phyloP scores from a whole-genome alignment of 2,329 filamentous ascomycete genomes.

The Xylaria sp. region DNA sequence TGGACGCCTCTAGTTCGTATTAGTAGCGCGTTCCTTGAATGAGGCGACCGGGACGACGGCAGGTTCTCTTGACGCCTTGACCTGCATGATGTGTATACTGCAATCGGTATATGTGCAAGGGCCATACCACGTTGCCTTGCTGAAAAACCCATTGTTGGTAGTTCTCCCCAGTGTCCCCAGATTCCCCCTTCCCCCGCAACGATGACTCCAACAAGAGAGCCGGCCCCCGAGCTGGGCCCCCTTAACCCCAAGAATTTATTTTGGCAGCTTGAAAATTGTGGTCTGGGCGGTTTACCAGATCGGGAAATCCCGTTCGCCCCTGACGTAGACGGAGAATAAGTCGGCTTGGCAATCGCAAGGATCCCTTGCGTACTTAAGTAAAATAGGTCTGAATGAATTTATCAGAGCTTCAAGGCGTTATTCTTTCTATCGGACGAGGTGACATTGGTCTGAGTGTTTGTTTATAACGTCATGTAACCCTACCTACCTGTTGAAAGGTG shows the following conservation, averaged over 20 bases:
- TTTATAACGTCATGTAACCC: not conserved
- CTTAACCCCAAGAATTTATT: slow-evolving; percentile 6
- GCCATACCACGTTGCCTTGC: not conserved
- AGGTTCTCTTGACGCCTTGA: not conserved
- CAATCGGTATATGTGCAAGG: not conserved
- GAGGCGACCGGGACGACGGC: slow-evolving; percentile 20
- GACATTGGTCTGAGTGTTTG: not conserved
- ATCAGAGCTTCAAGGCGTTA: not conserved
- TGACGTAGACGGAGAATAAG: slow-evolving; percentile 25
- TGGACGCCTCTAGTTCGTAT: not conserved
- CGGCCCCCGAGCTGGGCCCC: not conserved
- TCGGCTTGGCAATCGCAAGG: not conserved
- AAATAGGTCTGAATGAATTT: slow-evolving; percentile 5
- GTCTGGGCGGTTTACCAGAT: slow-evolving; percentile 27
- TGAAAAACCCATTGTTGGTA: not conserved
- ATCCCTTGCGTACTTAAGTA: slow-evolving; percentile 1
- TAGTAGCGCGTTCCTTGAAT: not conserved
- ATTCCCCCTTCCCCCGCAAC: slow-evolving; percentile 25
- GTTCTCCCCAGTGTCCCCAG: slow-evolving; percentile 12
- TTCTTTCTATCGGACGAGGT: not conserved
- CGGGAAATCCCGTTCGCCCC: slow-evolving; percentile 23
- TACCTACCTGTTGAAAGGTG: not conserved
- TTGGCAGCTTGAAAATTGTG: slow-evolving; percentile 5
- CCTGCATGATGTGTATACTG: slow-evolving; percentile 14
- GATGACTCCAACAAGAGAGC: slow-evolving; percentile 8